Conservation (phyloP, 1,284 basidiomycete species). For the Melampsora americana region DNA sequence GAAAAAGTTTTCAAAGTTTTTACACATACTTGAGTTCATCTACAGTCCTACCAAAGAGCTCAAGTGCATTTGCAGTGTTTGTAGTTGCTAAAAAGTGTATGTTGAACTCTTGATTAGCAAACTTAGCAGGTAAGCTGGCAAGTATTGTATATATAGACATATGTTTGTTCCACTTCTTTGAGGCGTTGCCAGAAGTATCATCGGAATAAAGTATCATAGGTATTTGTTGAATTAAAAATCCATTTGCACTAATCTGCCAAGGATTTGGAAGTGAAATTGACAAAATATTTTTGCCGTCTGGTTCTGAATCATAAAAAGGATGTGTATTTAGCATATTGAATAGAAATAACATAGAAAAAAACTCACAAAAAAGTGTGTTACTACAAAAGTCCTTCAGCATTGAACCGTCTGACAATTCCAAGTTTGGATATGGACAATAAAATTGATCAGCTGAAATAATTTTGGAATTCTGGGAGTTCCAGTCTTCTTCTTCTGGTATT, state of each 20-base stretch:
- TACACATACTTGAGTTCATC: constrained; percentile 51
- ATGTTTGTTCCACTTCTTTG: constrained; percentile 19
- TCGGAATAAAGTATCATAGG: constrained; percentile 12
- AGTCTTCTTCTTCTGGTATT: no score
- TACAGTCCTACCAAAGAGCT: constrained; percentile 50
- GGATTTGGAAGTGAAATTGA: constrained; percentile 21
- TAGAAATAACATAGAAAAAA: no score
- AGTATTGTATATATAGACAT: neutral
- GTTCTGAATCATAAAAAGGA: no score
- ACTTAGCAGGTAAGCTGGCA: neutral
- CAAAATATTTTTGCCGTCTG: no score
- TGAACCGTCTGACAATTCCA: no score
- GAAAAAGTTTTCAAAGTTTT: neutral
- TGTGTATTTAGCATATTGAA: no score
- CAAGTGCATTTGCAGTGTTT: neutral
- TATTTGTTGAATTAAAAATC: constrained; percentile 21
- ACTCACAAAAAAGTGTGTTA: no score
- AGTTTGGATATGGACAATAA: no score
- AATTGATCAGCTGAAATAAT: no score
- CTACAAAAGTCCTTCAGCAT: no score
- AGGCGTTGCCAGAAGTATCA: constrained; percentile 13
- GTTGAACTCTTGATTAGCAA: constrained; percentile 24
- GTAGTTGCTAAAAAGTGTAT: constrained; percentile 11
- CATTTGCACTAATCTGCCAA: constrained; percentile 37
- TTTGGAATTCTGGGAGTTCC: no score